These are phyloP conservation scores for Penicillium crystallinum DNA, from an alignment of 495 filamentous ascomycete genomes.

Conservation along the genomic window DNA sequence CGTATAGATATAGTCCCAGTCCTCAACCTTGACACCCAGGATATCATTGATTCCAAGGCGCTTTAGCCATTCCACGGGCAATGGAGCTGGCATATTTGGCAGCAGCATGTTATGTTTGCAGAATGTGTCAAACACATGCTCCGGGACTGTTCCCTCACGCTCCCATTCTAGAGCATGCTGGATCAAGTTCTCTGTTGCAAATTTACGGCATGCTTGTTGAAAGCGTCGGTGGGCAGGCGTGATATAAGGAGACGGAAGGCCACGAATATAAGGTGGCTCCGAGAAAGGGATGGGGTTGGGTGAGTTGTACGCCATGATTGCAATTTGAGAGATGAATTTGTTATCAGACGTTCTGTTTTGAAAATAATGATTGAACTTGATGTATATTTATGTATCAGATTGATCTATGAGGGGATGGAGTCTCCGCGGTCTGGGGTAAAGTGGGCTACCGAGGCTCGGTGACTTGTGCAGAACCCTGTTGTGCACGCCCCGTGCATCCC, in stretches of 20 bases:
- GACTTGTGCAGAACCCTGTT: not conserved
- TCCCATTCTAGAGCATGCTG: conserved; percentile 65
- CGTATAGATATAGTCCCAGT: conserved; percentile 69
- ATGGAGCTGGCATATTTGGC: conserved; percentile 58
- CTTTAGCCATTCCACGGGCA: conserved; percentile 64
- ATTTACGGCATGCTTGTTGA: conserved; percentile 62
- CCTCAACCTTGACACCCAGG: conserved; percentile 64
- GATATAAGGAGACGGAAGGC: conserved; percentile 68
- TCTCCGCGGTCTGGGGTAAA: conserved; percentile 17
- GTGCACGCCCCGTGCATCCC: not conserved
- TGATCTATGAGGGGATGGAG: not conserved
- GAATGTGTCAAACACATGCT: conserved; percentile 57
- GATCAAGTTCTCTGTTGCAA: conserved; percentile 55
- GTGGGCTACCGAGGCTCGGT: conserved; percentile 22
- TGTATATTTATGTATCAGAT: not conserved
- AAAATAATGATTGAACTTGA: not conserved
- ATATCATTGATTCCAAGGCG: conserved; percentile 59
- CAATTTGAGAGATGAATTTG: not conserved
- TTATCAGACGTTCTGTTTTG: not conserved
- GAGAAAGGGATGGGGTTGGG: conserved; percentile 58
- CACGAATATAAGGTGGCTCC: conserved; percentile 65
- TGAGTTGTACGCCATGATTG: conserved; percentile 31
- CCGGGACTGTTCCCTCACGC: conserved; percentile 52
- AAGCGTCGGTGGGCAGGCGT: conserved; percentile 54
- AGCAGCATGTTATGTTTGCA: conserved; percentile 58